Evolutionary conservation across 2,329 filamentous ascomycete genomes (phyloP).

Genomic region (Calonectria henricotiae): DNA sequence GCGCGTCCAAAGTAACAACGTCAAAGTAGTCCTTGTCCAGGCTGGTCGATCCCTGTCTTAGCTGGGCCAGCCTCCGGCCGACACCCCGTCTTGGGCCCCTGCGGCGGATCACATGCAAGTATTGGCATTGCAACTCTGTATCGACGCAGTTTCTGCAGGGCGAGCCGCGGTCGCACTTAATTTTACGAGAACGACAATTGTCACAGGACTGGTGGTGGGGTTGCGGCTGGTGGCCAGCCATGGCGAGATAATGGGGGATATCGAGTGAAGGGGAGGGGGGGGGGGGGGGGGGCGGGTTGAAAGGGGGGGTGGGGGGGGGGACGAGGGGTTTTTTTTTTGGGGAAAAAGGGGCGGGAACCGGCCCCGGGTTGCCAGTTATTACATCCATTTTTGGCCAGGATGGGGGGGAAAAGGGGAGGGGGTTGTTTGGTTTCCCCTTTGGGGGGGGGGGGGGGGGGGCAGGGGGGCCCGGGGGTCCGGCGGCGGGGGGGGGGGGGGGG

Average conservation of each 20-base stretch:
- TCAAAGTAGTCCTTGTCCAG: constrained; percentile 43
- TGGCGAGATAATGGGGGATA: not conserved
- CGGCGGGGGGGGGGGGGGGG: not conserved
- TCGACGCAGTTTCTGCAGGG: constrained; percentile 54
- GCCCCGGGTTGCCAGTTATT: constrained; percentile 3
- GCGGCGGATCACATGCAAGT: constrained; percentile 53
- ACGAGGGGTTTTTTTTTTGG: constrained; percentile 20
- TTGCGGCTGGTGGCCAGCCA: constrained; percentile 38
- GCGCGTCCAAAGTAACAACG: constrained; percentile 43
- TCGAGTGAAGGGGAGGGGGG: not conserved
- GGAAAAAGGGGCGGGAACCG: constrained; percentile 4
- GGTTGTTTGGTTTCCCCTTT: constrained; percentile 21
- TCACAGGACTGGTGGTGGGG: constrained; percentile 50
- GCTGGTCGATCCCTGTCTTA: constrained; percentile 49
- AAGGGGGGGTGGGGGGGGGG: not conserved
- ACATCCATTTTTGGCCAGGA: constrained; percentile 10
- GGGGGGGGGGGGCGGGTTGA: not conserved
- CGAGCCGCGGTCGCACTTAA: constrained; percentile 55
- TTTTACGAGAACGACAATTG: constrained; percentile 55
- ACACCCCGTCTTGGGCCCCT: constrained; percentile 54
- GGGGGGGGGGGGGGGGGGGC: constrained; percentile 9
- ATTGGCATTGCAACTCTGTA: constrained; percentile 52
- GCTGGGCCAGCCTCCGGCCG: constrained; percentile 52
- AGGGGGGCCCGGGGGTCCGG: not conserved
- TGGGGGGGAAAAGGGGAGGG: constrained; percentile 18